phyloP scores from a whole-genome alignment of 345 rosid genomes.

The Populus simonii region DNA sequence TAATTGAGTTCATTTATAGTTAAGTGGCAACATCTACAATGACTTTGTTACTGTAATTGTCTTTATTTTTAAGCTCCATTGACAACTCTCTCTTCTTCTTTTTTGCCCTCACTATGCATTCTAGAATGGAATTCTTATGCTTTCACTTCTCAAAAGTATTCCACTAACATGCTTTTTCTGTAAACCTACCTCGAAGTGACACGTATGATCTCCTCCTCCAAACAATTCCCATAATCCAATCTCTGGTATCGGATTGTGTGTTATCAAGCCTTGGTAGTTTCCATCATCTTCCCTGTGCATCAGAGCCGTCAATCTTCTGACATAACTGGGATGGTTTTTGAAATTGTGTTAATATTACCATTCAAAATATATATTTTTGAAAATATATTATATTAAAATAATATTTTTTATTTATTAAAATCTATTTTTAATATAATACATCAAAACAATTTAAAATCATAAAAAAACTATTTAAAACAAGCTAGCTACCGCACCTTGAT shows the following conservation, averaged over 20 bases:
- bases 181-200: neutral
- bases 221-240: neutral
- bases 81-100: too few species aligned
- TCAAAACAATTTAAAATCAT: too few species aligned
- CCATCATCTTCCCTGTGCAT: neutral
- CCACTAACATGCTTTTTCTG: neutral
- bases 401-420: too few species aligned
- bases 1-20: too few species aligned
- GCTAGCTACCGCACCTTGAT: neutral
- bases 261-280: conserved; percentile 1
- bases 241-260: conserved; percentile 11
- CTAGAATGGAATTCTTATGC: neutral
- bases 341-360: too few species aligned
- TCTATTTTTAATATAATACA: too few species aligned
- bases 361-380: too few species aligned
- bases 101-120: neutral
- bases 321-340: neutral
- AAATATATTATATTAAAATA: too few species aligned
- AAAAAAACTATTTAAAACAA: neutral
- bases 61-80: too few species aligned
- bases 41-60: too few species aligned
- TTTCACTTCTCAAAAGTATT: neutral
- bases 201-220: neutral
- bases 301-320: conserved; percentile 19
- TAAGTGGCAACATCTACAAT: too few species aligned